Percentiles rank a stretch among this genome's conserved stretches.
Conservation (phyloP, 768 basidiomycete genomes). For the Tubosaeta sp. region DNA sequence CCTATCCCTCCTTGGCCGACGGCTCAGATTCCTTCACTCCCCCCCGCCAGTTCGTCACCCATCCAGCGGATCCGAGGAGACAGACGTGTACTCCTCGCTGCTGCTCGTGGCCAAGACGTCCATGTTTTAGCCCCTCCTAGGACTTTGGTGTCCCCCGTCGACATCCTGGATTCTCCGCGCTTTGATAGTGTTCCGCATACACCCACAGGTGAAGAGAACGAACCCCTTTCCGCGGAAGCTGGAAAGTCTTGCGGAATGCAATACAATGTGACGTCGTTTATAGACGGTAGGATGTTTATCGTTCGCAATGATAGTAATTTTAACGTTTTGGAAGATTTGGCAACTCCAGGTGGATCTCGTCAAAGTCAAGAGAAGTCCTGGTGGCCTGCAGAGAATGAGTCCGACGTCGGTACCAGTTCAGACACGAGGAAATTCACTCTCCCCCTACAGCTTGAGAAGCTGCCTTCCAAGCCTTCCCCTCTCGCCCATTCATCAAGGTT, state of each 20-base stretch:
- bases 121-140: constrained; percentile 21
- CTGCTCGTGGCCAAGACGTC: constrained; percentile 3
- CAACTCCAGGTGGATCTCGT: constrained; percentile 22
- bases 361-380: constrained; percentile 6
- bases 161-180: constrained; percentile 16
- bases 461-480: neutral
- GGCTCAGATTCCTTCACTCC: constrained; percentile 13
- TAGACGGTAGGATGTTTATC: constrained; percentile 39
- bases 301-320: neutral
- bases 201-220: constrained; percentile 12
- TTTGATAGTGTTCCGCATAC: constrained; percentile 17
- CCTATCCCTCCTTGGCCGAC: constrained; percentile 52
- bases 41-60: constrained; percentile 10
- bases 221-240: constrained; percentile 8
- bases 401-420: neutral
- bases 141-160: constrained; percentile 22
- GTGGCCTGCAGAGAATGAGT: constrained; percentile 3
- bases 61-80: constrained; percentile 22
- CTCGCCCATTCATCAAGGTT: neutral
- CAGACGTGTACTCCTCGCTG: constrained; percentile 16
- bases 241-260: constrained; percentile 38
- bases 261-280: constrained; percentile 75
- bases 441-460: neutral
- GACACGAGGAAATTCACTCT: neutral
- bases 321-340: constrained; percentile 30